phyloP scores from a whole-genome alignment of 2,329 filamentous ascomycete species.

The Epichloe gansuensis region DNA sequence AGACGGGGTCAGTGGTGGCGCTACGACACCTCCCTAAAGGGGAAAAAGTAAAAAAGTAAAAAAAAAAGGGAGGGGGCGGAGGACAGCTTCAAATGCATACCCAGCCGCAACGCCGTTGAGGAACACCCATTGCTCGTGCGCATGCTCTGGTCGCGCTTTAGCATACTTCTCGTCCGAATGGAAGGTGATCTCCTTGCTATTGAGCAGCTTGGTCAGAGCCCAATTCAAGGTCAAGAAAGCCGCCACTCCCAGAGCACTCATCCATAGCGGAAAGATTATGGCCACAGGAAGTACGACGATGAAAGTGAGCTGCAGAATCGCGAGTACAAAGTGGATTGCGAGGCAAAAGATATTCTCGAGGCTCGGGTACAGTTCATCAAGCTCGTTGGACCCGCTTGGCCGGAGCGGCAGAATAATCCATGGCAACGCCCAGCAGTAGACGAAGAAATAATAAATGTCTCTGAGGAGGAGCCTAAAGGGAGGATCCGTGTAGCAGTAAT shows the following conservation, averaged over 20 bases:
- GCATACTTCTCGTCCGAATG: slow-evolving; percentile 42
- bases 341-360: slow-evolving; percentile 44
- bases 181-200: slow-evolving; percentile 37
- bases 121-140: slow-evolving; percentile 67
- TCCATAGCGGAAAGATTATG: slow-evolving; percentile 36
- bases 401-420: slow-evolving; percentile 47
- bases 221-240: slow-evolving; percentile 39
- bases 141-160: slow-evolving; percentile 33
- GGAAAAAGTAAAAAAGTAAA: background rate
- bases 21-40: background rate
- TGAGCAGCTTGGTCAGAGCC: slow-evolving; percentile 36
- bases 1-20: background rate
- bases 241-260: slow-evolving; percentile 25
- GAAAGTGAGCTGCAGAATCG: slow-evolving; percentile 47
- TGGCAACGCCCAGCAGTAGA: slow-evolving; percentile 43
- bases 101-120: slow-evolving; percentile 59
- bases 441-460: slow-evolving; percentile 44
- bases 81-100: slow-evolving; percentile 25
- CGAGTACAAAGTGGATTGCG: slow-evolving; percentile 44
- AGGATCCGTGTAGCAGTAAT: slow-evolving; percentile 48
- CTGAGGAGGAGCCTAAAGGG: slow-evolving; percentile 38
- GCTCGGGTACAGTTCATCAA: slow-evolving; percentile 55
- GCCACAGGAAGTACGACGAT: slow-evolving; percentile 44
- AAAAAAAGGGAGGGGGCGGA: background rate
- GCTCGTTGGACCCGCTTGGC: slow-evolving; percentile 36